A percentile compares a stretch with the other conserved stretches of the same genome.
phyloP scores from a whole-genome alignment of 208 protist genomes.

The Polymyxa betae region DNA sequence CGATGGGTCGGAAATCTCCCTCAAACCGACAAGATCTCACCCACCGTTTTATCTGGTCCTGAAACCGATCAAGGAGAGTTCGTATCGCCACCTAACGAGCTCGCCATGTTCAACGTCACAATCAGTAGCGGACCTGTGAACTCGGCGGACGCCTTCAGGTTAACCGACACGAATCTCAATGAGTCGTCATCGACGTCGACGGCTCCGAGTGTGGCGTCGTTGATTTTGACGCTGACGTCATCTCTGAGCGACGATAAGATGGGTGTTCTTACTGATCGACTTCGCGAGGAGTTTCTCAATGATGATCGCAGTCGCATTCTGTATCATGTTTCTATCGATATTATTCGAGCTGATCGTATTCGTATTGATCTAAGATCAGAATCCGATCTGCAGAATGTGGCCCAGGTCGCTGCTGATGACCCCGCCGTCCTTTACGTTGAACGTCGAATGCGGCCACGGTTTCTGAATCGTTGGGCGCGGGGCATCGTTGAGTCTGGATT shows the following conservation, averaged over 20 bases:
- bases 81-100: neutral
- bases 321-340: neutral
- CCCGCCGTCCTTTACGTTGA: conserved; percentile 16
- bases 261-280: neutral
- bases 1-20: conserved; percentile 30
- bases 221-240: neutral
- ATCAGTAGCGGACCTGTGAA: neutral
- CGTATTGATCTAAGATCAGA: neutral
- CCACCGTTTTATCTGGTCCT: neutral
- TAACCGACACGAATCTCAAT: neutral
- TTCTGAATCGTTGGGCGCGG: conserved; percentile 41
- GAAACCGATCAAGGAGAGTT: neutral
- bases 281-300: neutral
- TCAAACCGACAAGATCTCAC: neutral
- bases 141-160: neutral
- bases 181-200: neutral
- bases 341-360: conserved; percentile 2
- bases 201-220: neutral
- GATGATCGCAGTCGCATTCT: neutral
- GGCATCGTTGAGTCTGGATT: neutral
- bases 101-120: neutral
- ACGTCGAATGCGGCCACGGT: neutral
- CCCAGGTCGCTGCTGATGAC: neutral
- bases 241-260: neutral
- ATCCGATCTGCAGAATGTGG: neutral